A percentile compares a stretch with the other conserved stretches of the same genome.
Conservation (phyloP, 331 rosid genomes). For the Dryas integrifolia region DNA sequence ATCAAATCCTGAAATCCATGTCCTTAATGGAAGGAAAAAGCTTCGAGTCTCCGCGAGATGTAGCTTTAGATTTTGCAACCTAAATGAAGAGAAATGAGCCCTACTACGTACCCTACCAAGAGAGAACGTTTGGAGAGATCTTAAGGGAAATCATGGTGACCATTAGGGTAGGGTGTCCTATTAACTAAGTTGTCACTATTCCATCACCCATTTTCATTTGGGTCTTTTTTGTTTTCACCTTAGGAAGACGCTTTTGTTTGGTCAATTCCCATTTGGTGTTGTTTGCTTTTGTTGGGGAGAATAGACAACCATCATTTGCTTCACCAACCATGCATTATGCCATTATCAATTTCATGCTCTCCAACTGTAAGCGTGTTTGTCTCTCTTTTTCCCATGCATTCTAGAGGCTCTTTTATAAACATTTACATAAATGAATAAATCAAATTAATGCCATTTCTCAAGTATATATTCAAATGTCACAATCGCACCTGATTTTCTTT, state of each 20-base stretch:
- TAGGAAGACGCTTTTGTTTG: conserved; percentile 25
- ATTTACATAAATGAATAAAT: not conserved
- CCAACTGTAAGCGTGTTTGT: conserved; percentile 51
- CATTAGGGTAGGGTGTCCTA: conserved; percentile 49
- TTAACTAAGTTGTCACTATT: conserved; percentile 35
- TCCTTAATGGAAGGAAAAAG: conserved; percentile 32
- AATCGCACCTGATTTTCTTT: conserved; percentile 14
- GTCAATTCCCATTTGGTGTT: conserved; percentile 8
- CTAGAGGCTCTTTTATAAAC: conserved; percentile 7
- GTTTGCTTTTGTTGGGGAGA: conserved; percentile 40
- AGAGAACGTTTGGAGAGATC: conserved; percentile 54
- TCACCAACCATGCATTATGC: conserved; percentile 57
- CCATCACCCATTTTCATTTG: conserved; percentile 31
- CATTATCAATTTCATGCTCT: conserved; percentile 43
- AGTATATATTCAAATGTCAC: conserved; percentile 1
- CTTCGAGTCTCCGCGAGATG: conserved; percentile 22
- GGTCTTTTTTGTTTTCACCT: conserved; percentile 36
- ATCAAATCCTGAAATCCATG: conserved; percentile 54
- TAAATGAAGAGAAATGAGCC: conserved; percentile 35
- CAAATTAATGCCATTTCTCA: conserved; percentile 7
- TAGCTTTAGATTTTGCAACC: conserved; percentile 28
- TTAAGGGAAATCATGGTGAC: conserved; percentile 30
- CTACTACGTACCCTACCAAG: conserved; percentile 34
- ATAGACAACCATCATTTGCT: conserved; percentile 47
- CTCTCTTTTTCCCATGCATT: conserved; percentile 6